phyloP scores from a whole-genome alignment of 345 rosid species.

The Reutealis trisperma region DNA sequence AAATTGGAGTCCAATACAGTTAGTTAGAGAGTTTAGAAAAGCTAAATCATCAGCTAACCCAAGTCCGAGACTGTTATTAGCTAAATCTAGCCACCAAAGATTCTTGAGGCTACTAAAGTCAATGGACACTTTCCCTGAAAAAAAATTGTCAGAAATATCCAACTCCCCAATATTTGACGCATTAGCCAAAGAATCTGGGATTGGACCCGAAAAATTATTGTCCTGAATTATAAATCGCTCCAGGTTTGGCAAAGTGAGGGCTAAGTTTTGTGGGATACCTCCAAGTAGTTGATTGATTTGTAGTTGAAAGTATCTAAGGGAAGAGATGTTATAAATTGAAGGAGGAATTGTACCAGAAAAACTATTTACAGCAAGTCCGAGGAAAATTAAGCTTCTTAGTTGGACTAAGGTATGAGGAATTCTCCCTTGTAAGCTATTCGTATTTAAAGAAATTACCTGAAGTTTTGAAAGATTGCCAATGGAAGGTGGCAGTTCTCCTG shows the following conservation, averaged over 20 bases:
- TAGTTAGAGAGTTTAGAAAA: background rate
- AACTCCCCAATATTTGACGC: background rate
- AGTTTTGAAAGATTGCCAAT: too few relatives aligned
- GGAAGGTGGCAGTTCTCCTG: too few relatives aligned
- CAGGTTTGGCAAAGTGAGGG: background rate
- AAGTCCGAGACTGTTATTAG: background rate
- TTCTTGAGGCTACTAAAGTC: background rate
- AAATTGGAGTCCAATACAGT: background rate
- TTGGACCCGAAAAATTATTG: conserved; percentile 2
- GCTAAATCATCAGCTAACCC: background rate
- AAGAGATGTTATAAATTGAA: too few relatives aligned
- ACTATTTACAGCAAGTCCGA: too few relatives aligned
- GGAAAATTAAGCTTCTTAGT: too few relatives aligned
- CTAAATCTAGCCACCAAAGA: background rate
- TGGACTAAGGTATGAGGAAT: too few relatives aligned
- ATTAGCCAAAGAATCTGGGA: background rate
- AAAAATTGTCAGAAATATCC: background rate
- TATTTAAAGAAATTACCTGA: too few relatives aligned
- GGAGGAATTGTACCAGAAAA: too few relatives aligned
- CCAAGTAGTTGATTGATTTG: too few relatives aligned
- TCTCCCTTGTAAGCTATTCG: too few relatives aligned
- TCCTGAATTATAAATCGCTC: background rate
- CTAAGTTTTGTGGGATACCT: too few relatives aligned
- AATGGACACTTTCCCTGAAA: background rate
- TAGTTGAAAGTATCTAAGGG: too few relatives aligned